phyloP scores from a whole-genome alignment of 768 basidiomycete genomes.

The Phylloporus sp. region DNA sequence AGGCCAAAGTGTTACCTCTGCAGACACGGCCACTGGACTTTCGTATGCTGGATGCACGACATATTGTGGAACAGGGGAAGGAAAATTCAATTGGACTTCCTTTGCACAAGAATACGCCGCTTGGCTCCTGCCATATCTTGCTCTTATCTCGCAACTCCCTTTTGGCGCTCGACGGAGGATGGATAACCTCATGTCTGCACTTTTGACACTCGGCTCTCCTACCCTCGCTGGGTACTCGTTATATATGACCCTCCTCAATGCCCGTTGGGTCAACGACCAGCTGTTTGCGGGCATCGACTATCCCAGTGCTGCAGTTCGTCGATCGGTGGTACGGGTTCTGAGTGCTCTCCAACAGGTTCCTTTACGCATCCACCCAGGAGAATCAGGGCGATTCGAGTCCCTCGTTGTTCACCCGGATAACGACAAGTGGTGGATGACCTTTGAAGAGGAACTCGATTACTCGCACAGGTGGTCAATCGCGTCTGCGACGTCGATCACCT shows the following conservation, averaged over 20 bases:
- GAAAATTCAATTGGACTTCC: conserved; percentile 17
- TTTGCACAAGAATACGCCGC: conserved; percentile 37
- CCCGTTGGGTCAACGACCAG: conserved; percentile 21
- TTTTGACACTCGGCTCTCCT: conserved; percentile 45
- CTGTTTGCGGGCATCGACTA: conserved; percentile 30
- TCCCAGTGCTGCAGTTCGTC: conserved; percentile 5
- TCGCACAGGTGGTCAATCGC: conserved; percentile 40
- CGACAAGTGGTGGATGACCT: conserved; percentile 39
- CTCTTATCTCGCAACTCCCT: conserved; percentile 47
- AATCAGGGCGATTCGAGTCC: conserved; percentile 15
- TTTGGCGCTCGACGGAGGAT: conserved; percentile 38
- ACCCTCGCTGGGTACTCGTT: conserved; percentile 42
- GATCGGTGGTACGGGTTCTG: conserved; percentile 29
- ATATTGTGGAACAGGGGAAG: conserved; percentile 9
- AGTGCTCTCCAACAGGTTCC: conserved; percentile 35
- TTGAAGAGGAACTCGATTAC: conserved; percentile 32
- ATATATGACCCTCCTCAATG: not conserved
- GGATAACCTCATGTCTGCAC: conserved; percentile 41
- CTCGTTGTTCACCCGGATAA: conserved; percentile 41
- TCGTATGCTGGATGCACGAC: conserved; percentile 2
- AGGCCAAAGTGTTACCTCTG: not conserved
- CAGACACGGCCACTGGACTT: conserved; percentile 6
- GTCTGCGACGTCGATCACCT: conserved; percentile 37
- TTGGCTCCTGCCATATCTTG: conserved; percentile 49
- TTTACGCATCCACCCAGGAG: conserved; percentile 22